Conservation (phyloP, 2,329 filamentous ascomycete species). For the Pestalotiopsis sp. region DNA sequence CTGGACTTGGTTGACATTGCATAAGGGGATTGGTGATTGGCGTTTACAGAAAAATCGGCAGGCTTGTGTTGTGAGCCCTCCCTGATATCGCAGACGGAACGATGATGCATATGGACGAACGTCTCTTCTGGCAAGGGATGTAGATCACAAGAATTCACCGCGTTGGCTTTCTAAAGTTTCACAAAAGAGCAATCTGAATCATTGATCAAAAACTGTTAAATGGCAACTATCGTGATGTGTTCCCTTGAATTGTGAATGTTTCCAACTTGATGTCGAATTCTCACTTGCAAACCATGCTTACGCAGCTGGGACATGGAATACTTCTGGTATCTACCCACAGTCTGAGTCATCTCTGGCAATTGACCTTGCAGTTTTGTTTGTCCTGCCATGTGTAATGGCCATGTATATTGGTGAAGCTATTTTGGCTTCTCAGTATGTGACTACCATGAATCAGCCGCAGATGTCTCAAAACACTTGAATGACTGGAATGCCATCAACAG, state of each 20-base stretch:
- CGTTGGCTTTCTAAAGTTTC: slow-evolving; percentile 6
- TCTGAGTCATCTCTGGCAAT: background rate
- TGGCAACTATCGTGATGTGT: background rate
- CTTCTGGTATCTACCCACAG: background rate
- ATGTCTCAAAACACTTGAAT: background rate
- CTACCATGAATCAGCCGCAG: background rate
- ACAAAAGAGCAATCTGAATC: slow-evolving; percentile 10
- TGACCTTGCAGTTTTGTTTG: background rate
- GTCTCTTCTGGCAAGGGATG: slow-evolving; percentile 18
- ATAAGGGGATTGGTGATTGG: slow-evolving; percentile 8
- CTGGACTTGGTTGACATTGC: slow-evolving; percentile 12
- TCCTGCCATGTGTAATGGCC: background rate
- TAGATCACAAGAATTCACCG: slow-evolving; percentile 1
- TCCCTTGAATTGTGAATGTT: background rate
- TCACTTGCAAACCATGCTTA: background rate
- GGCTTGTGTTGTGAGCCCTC: slow-evolving; percentile 1
- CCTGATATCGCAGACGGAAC: slow-evolving; percentile 7
- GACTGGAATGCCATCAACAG: background rate
- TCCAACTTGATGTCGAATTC: too few relatives aligned
- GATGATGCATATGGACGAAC: slow-evolving; percentile 14
- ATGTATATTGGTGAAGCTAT: background rate
- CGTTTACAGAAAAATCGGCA: slow-evolving; percentile 8
- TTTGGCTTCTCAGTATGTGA: background rate
- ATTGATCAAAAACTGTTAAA: background rate
- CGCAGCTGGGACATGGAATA: background rate